Evolutionary conservation across 2,329 filamentous ascomycete species (phyloP).

Genomic region (Chlorencoelia australis): DNA sequence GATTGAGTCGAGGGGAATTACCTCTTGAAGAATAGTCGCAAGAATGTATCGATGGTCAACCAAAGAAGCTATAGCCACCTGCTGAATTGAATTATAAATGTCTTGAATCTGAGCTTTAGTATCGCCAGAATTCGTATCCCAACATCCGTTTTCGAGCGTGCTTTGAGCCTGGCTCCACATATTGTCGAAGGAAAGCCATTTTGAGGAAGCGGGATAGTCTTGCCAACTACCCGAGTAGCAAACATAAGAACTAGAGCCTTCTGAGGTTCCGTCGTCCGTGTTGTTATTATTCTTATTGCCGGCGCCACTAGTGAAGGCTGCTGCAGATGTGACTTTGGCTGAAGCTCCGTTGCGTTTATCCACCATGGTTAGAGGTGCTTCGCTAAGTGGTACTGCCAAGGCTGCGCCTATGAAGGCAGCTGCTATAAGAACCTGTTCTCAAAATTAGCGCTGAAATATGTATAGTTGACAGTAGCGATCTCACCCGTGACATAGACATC

Average conservation of each 20-base stretch:
- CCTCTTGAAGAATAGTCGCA: conserved; percentile 27
- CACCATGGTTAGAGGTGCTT: too few species aligned
- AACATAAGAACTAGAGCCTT: conserved; percentile 19
- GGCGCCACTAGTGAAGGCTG: conserved; percentile 10
- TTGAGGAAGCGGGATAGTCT: conserved; percentile 16
- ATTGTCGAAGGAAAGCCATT: conserved; percentile 22
- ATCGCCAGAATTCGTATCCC: conserved; percentile 15
- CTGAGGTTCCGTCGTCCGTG: conserved; percentile 10
- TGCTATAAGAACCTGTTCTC: too few species aligned
- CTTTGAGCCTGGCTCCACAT: conserved; percentile 20
- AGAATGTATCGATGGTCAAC: conserved; percentile 27
- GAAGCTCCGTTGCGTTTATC: too few species aligned
- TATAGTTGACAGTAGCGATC: too few species aligned
- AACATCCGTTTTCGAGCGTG: conserved; percentile 11
- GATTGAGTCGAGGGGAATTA: too few species aligned
- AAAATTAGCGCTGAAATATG: too few species aligned
- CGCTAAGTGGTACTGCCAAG: too few species aligned
- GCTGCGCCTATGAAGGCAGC: too few species aligned
- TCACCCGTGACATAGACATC: too few species aligned
- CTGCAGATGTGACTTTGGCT: conserved; percentile 10
- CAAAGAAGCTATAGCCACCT: conserved; percentile 13
- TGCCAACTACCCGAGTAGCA: conserved; percentile 25
- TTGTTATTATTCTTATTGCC: conserved; percentile 13
- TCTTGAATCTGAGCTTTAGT: conserved; percentile 13
- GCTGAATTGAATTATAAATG: conserved; percentile 19